Conservation (phyloP, 331 rosid genomes). For the Quercus lobata region DNA sequence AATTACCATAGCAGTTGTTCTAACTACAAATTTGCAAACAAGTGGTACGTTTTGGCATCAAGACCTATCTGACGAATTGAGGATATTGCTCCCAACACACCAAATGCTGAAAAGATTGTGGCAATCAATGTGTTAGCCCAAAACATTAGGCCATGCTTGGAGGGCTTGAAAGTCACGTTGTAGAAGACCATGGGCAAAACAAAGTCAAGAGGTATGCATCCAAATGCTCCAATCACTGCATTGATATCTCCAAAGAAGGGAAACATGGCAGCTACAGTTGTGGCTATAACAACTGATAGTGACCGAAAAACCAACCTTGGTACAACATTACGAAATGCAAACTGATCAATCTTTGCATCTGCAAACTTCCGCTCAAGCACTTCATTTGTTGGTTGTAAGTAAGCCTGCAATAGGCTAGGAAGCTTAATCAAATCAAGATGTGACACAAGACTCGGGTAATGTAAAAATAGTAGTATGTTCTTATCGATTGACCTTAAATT, state of each 20-base stretch:
- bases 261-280: conserved; percentile 72
- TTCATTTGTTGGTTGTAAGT: conserved; percentile 85
- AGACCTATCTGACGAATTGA: conserved; percentile 61
- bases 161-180: conserved; percentile 74
- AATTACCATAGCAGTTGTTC: background rate
- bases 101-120: conserved; percentile 39
- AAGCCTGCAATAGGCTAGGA: conserved; percentile 33
- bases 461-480: too few species aligned
- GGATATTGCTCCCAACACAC: conserved; percentile 61
- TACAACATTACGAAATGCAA: conserved; percentile 49
- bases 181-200: conserved; percentile 76
- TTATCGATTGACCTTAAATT: too few species aligned
- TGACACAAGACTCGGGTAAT: too few species aligned
- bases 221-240: conserved; percentile 81
- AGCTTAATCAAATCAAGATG: too few species aligned
- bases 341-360: conserved; percentile 58
- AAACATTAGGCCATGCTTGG: conserved; percentile 39
- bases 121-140: conserved; percentile 66
- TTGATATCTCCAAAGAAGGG: conserved; percentile 81
- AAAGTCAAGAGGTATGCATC: conserved; percentile 72
- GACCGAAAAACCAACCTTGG: conserved; percentile 67
- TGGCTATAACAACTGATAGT: conserved; percentile 54
- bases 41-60: conserved; percentile 59
- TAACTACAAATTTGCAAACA: conserved; percentile 42
- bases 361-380: conserved; percentile 60